phyloP scores from a whole-genome alignment of 768 basidiomycete genomes.

The Panellus pusillus region DNA sequence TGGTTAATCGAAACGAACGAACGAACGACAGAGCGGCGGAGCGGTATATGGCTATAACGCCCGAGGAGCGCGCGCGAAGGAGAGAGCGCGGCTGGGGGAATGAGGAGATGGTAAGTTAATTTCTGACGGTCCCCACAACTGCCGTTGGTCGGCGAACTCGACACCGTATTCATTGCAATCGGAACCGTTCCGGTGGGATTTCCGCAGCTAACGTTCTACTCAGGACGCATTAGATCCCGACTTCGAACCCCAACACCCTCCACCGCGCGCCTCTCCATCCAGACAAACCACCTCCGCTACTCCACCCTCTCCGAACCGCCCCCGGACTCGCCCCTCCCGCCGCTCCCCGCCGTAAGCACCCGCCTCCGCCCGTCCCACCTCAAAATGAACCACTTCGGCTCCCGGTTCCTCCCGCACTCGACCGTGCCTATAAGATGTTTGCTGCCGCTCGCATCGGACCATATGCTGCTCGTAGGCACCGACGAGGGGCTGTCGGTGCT shows the following conservation, averaged over 20 bases:
- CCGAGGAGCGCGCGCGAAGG: constrained; percentile 55
- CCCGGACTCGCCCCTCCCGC: constrained; percentile 32
- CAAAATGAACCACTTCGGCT: constrained; percentile 76
- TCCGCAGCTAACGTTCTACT: background rate
- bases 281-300: constrained; percentile 41
- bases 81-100: constrained; percentile 73
- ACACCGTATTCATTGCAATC: too few relatives aligned
- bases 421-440: constrained; percentile 73
- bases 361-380: constrained; percentile 61
- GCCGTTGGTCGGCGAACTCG: too few relatives aligned
- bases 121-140: too few relatives aligned
- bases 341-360: constrained; percentile 49
- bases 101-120: constrained; percentile 34
- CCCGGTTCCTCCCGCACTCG: constrained; percentile 81
- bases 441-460: constrained; percentile 65
- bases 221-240: constrained; percentile 24
- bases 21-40: constrained; percentile 68
- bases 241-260: constrained; percentile 24
- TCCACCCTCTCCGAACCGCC: constrained; percentile 27
- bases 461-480: constrained; percentile 74
- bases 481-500: constrained; percentile 80
- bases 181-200: too few relatives aligned
- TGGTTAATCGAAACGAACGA: background rate
- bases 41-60: constrained; percentile 65
- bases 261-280: constrained; percentile 39